Conservation (phyloP, 805 yeast species). For the Nakazawaea sp. region DNA sequence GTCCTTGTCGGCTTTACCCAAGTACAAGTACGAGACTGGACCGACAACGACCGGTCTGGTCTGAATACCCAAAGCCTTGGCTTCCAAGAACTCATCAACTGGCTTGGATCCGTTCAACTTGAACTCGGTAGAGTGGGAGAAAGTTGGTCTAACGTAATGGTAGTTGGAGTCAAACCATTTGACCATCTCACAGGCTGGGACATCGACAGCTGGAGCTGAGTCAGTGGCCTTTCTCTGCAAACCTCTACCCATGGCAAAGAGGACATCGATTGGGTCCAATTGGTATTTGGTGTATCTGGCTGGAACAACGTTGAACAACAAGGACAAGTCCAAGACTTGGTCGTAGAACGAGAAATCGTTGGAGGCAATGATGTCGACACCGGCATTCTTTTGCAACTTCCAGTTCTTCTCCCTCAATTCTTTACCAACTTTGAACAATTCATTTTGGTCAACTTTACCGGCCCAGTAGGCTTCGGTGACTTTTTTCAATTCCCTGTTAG, state of each 20-base stretch:
- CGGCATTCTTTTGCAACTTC: conserved; percentile 95
- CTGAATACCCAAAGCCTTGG: conserved; percentile 90
- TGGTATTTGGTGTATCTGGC: conserved; percentile 92
- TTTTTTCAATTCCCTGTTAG: conserved; percentile 98
- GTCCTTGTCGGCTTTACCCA: conserved; percentile 99
- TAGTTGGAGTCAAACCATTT: conserved; percentile 99
- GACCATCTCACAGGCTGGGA: conserved; percentile 98
- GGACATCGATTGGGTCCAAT: conserved; percentile 82
- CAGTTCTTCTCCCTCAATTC: conserved; percentile 94
- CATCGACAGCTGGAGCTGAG: conserved; percentile 85
- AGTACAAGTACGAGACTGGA: conserved; percentile 89
- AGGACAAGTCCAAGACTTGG: conserved; percentile 89
- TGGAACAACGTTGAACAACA: conserved; percentile 92
- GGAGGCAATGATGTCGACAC: conserved; percentile 95
- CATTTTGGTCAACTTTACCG: conserved; percentile 85
- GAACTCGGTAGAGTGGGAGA: conserved; percentile 91
- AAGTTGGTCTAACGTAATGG: conserved; percentile 99
- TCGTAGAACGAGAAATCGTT: conserved; percentile 98
- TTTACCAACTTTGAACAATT: conserved; percentile 87
- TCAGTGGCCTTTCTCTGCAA: conserved; percentile 94
- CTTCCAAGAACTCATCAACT: conserved; percentile 95
- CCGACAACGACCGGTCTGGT: conserved; percentile 98
- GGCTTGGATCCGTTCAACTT: conserved; percentile 96
- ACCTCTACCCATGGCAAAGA: conserved; percentile 99
- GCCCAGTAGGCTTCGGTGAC: conserved; percentile 99